Evolutionary conservation across 208 protist species (phyloP).

Genomic region (Crithidia brevicula): DNA sequence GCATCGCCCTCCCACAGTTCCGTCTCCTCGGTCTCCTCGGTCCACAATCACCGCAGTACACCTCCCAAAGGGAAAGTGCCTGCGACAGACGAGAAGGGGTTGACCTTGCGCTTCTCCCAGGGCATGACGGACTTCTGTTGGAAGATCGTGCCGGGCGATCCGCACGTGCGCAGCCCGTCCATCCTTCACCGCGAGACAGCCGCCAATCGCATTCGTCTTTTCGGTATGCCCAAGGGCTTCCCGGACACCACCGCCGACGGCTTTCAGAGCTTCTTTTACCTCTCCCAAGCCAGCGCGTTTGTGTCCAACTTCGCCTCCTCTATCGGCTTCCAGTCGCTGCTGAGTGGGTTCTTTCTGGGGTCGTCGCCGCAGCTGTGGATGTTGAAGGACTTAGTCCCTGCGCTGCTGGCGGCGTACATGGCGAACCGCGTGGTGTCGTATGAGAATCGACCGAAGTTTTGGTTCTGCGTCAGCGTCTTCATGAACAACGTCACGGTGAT

Average conservation of each 20-base stretch:
- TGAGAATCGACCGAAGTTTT: constrained; percentile 90
- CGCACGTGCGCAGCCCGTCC: constrained; percentile 24
- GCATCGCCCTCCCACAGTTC: too few relatives aligned
- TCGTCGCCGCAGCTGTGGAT: constrained; percentile 88
- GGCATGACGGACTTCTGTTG: constrained; percentile 61
- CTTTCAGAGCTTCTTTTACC: constrained; percentile 81
- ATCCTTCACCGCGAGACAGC: constrained; percentile 43
- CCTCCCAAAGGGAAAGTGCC: constrained; percentile 16
- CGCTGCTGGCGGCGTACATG: constrained; percentile 77
- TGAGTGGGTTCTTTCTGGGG: constrained; percentile 82
- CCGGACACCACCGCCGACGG: constrained; percentile 70
- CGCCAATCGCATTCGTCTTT: constrained; percentile 43
- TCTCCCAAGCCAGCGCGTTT: constrained; percentile 72
- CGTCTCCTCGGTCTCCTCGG: background rate
- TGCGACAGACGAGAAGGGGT: constrained; percentile 13
- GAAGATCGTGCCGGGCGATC: constrained; percentile 24
- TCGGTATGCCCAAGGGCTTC: constrained; percentile 84
- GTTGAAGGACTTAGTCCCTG: constrained; percentile 83
- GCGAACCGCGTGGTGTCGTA: constrained; percentile 86
- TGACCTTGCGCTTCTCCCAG: constrained; percentile 59
- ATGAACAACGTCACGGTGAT: constrained; percentile 82
- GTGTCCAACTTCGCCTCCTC: constrained; percentile 88
- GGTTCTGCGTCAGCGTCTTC: constrained; percentile 82
- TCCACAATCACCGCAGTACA: background rate
- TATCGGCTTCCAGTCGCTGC: constrained; percentile 83